A percentile compares a stretch with the other conserved stretches of the same genome.
Conservation (phyloP, 2,329 filamentous ascomycete genomes). For the Fusarium cicatricum region DNA sequence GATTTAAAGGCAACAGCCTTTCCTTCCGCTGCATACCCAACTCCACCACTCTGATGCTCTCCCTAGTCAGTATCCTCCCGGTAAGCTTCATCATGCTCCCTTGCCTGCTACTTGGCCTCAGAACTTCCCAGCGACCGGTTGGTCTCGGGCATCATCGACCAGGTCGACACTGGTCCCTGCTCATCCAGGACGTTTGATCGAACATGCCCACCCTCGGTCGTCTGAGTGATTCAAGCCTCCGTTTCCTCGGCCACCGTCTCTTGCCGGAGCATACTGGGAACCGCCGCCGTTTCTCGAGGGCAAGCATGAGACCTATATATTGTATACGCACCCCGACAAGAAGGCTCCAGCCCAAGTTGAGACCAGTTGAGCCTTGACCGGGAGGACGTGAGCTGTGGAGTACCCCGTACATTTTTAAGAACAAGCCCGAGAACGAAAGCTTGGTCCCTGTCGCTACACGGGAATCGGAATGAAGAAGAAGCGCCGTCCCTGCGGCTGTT, state of each 20-base stretch:
- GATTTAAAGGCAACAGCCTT: too few relatives aligned
- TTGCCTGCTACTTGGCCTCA: neutral
- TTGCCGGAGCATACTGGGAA: neutral
- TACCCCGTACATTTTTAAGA: constrained; percentile 15
- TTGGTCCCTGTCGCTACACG: neutral
- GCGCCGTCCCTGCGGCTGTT: constrained; percentile 28
- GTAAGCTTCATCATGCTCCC: constrained; percentile 5
- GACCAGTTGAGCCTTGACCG: neutral
- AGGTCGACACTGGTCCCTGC: constrained; percentile 8
- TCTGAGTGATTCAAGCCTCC: constrained; percentile 21
- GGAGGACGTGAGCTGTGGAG: neutral
- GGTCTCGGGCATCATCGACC: constrained; percentile 5
- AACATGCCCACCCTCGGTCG: constrained; percentile 13
- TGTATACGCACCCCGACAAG: neutral
- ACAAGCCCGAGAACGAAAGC: constrained; percentile 8
- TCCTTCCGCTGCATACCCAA: neutral
- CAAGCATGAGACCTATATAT: too few relatives aligned
- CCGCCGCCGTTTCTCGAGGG: neutral
- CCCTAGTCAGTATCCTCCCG: constrained; percentile 1
- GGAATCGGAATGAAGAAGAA: constrained; percentile 16
- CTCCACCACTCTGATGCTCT: constrained; percentile 14
- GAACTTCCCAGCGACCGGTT: constrained; percentile 4
- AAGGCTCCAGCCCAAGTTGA: neutral
- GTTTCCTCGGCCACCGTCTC: constrained; percentile 31
- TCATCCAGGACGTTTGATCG: constrained; percentile 22